Evolutionary conservation across 306 rosid genomes (phyloP).

Genomic region (Pterocarpus macrocarpus): DNA sequence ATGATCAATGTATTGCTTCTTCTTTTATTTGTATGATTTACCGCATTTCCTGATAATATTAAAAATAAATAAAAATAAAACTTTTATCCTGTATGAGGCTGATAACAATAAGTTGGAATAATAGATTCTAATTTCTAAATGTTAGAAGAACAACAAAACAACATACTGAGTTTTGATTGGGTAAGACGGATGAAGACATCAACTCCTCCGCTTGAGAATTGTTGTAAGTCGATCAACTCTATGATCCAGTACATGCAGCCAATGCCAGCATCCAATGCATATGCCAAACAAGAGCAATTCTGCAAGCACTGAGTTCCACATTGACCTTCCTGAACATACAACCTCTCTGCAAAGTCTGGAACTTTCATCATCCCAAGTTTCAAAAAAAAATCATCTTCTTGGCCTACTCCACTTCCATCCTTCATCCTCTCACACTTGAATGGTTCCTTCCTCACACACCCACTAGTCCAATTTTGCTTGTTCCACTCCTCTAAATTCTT

Average conservation of each 20-base stretch:
- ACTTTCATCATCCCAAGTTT: conserved; percentile 47
- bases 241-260: conserved; percentile 57
- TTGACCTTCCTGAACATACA: conserved; percentile 26
- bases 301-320: conserved; percentile 43
- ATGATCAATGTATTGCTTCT: conserved; percentile 26
- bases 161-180: conserved; percentile 53
- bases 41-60: background rate
- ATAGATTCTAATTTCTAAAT: background rate
- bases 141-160: background rate
- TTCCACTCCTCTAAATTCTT: conserved; percentile 55
- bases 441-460: conserved; percentile 56
- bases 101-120: background rate
- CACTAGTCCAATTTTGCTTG: conserved; percentile 49
- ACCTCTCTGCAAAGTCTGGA: conserved; percentile 51
- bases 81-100: too few relatives aligned
- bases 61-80: background rate
- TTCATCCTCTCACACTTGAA: conserved; percentile 38
- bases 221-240: conserved; percentile 46
- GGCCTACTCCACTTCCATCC: conserved; percentile 30
- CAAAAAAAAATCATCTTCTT: conserved; percentile 44
- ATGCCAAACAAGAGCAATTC: conserved; percentile 56
- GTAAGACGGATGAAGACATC: conserved; percentile 54
- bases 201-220: conserved; percentile 45
- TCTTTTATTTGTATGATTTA: background rate
- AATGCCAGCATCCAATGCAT: conserved; percentile 51